Conservation (phyloP, 192 early-diverging fungal genomes). For the Obelidium mucronatum region DNA sequence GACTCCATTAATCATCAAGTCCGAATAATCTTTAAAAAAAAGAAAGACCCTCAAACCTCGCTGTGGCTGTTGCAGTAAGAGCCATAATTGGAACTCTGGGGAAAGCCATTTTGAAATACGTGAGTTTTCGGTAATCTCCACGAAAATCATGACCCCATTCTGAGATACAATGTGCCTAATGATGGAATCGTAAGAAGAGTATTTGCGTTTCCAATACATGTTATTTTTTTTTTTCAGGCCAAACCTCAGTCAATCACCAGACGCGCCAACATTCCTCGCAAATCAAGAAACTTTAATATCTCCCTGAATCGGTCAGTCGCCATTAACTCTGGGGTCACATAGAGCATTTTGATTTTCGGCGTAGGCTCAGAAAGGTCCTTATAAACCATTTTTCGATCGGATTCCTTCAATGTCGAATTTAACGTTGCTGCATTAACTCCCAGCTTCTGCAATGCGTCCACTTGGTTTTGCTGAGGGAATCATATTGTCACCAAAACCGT, state of each 20-base stretch:
- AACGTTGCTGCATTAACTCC: conserved; percentile 48
- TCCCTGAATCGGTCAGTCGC: conserved; percentile 50
- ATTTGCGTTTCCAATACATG: neutral
- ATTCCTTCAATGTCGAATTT: conserved; percentile 47
- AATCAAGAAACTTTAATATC: conserved; percentile 39
- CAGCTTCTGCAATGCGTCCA: conserved; percentile 44
- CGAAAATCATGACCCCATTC: conserved; percentile 67
- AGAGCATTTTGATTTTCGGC: conserved; percentile 50
- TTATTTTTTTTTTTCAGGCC: too few species aligned
- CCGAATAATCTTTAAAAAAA: too few species aligned
- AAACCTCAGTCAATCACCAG: conserved; percentile 58
- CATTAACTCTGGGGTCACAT: conserved; percentile 61
- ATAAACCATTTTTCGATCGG: conserved; percentile 38
- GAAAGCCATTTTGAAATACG: conserved; percentile 56
- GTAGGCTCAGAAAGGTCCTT: conserved; percentile 32
- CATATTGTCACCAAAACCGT: too few species aligned
- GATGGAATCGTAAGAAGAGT: neutral
- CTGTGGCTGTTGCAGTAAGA: conserved; percentile 76
- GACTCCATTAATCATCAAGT: neutral
- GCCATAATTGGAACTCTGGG: conserved; percentile 74
- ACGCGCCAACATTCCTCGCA: conserved; percentile 39
- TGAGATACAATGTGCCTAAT: conserved; percentile 59
- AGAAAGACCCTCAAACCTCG: conserved; percentile 20
- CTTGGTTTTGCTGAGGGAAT: conserved; percentile 53
- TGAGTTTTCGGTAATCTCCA: conserved; percentile 50